Percentiles rank a stretch among this genome's conserved stretches.
These are phyloP conservation scores for Beauveria scarabaeidicola DNA, from an alignment of 2,329 filamentous ascomycete species.

Conservation along the genomic window DNA sequence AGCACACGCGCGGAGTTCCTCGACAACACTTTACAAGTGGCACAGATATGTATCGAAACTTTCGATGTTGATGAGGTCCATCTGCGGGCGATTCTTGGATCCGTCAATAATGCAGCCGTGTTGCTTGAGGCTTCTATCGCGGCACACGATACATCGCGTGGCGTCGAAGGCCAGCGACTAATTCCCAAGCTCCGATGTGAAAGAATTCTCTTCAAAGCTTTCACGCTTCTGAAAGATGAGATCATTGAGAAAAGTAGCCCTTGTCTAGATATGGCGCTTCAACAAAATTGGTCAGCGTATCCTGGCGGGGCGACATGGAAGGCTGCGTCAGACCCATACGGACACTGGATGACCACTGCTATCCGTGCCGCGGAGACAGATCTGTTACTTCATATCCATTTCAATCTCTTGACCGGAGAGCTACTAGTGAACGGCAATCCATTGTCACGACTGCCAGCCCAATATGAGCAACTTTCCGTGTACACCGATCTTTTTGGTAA, in stretches of 20 bases:
- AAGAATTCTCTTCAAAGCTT: not conserved
- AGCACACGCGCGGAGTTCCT: not conserved
- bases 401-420: not conserved
- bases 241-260: not conserved
- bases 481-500: conserved; percentile 1
- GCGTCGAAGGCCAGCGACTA: not conserved
- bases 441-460: not conserved
- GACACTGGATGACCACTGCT: not conserved
- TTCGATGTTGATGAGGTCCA: not conserved
- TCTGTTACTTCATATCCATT: conserved; percentile 10
- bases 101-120: not conserved
- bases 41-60: not conserved
- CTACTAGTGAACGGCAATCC: conserved; percentile 3
- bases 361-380: not conserved
- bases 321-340: not conserved
- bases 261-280: not conserved
- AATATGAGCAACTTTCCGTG: not conserved
- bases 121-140: not conserved
- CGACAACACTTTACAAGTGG: not conserved
- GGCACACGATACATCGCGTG: not conserved
- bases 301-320: not conserved
- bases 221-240: not conserved
- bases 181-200: not conserved
- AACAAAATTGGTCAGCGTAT: not conserved
- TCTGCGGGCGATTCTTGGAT: not conserved